Base-by-base conservation (phyloP, 1,284 basidiomycete species). In the Apiotrichum veenhuisii region DNA sequence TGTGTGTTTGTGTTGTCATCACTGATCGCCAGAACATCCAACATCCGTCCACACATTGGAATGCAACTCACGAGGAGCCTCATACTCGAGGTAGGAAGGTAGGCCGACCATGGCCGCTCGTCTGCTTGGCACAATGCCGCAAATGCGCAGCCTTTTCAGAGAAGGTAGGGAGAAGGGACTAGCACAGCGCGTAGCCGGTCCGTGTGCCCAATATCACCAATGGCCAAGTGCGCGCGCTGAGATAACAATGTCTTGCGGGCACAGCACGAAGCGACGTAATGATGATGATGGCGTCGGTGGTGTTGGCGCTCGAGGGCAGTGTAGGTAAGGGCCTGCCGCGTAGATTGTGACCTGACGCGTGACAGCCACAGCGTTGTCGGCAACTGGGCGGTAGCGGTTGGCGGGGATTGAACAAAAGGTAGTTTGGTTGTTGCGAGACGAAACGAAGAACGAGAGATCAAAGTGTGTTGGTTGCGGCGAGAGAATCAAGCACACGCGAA, bases 31-130 rank as follows among this genome's bases (percentile, higher is more conserved):
- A 17, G 18, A n/a, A 38, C 37, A 38, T n/a, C 37, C 18, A 38
- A 38, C 30, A 30, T 30, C 30, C 30, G 12, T 30, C 30, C 30
- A 12, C 30, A 12, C 30, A 30, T 12, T 30, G 30, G 30, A 30
- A 30, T 30, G 30, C 38, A 57, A 64, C 55, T 64, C 34, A 71
- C 64, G 52, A 23, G 58, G 56, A 25, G 66, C 54, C 15, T 68
- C 66, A 49, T 68, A 62, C 38, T 65, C 61, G 20, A 66, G 53
- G n/a, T 69, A 33, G 37, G 51, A 57, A 18, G 68, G 58, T 18
- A 59, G 56, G 22, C 64, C 56, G 67, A 74, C 71, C 22, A 42
- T 54, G 22, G 43, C 34, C 14, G 45, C 26, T 10, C 15, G 15
- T 12, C 30, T 12, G 30, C 7, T 30, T 30, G 12, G 30, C 12